These are phyloP conservation scores for Nicotiana paniculata DNA, from an alignment of 257 asterid species.

Conservation along the genomic window DNA sequence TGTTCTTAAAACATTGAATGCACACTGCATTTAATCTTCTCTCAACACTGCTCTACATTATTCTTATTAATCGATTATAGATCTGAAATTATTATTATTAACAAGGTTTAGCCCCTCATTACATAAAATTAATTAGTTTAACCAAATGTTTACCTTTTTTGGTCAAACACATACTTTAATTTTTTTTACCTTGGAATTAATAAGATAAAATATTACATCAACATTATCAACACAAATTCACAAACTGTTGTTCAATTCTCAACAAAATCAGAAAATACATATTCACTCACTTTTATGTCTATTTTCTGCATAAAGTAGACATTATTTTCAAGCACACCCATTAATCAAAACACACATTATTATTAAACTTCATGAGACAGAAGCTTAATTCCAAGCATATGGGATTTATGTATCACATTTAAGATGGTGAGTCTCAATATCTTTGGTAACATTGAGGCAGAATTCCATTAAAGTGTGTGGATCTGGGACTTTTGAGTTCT, in stretches of 20 bases:
- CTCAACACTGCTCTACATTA: no score
- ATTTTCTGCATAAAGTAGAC: neutral
- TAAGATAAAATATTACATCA: no score
- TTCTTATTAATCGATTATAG: no score
- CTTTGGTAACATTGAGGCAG: conserved; percentile 9
- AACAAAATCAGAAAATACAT: neutral
- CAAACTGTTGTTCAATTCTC: neutral
- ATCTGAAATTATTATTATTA: no score
- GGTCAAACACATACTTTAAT: no score
- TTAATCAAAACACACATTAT: neutral
- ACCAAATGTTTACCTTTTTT: no score
- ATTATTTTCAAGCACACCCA: neutral
- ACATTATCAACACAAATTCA: no score
- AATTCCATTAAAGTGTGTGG: conserved; percentile 10
- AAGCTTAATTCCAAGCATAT: neutral
- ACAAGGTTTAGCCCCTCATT: no score
- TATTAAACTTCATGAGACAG: neutral
- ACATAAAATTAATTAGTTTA: no score
- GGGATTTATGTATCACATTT: neutral
- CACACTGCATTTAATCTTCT: no score
- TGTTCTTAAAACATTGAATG: no score
- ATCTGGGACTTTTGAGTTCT: neutral
- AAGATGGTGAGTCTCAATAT: conserved; percentile 20
- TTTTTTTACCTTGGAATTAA: no score
- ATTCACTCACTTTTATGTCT: neutral